These are phyloP conservation scores for Coemansia pectinata DNA, from an alignment of 192 early-diverging fungal genomes.

Conservation along the genomic window DNA sequence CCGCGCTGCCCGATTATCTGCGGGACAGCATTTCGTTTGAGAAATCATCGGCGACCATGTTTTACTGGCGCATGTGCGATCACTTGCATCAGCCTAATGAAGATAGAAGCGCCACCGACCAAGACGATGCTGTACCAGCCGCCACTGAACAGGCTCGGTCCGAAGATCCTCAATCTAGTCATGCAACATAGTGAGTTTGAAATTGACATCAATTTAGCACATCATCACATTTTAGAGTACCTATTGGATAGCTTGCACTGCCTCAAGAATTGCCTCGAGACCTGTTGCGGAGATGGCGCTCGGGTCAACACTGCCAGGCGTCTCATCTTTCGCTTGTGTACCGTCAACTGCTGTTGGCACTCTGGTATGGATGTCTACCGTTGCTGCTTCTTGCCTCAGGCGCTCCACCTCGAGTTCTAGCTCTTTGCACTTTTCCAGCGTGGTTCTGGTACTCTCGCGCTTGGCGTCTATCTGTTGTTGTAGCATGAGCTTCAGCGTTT, in stretches of 20 bases:
- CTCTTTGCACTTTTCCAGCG: conserved; percentile 26
- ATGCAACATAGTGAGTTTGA: background rate
- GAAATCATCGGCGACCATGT: conserved; percentile 39
- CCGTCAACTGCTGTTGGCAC: background rate
- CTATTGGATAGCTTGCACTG: background rate
- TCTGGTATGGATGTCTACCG: conserved; percentile 7
- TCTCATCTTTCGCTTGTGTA: background rate
- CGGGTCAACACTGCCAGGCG: background rate
- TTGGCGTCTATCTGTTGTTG: conserved; percentile 62
- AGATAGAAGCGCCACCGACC: background rate
- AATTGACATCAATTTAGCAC: background rate
- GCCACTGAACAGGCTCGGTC: background rate
- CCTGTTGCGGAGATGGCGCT: background rate
- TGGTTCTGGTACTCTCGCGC: conserved; percentile 20
- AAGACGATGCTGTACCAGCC: background rate
- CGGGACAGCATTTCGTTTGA: conserved; percentile 48
- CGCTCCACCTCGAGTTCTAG: conserved; percentile 21
- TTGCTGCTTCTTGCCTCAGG: conserved; percentile 25
- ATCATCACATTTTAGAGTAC: background rate
- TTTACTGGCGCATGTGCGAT: conserved; percentile 53
- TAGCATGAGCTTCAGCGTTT: conserved; percentile 68
- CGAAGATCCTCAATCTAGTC: background rate
- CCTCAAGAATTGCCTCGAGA: background rate
- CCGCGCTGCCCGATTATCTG: conserved; percentile 41
- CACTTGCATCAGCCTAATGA: conserved; percentile 22